These are phyloP conservation scores for Trichosporon sp. DNA, from an alignment of 1,284 basidiomycete species.

Conservation along the genomic window DNA sequence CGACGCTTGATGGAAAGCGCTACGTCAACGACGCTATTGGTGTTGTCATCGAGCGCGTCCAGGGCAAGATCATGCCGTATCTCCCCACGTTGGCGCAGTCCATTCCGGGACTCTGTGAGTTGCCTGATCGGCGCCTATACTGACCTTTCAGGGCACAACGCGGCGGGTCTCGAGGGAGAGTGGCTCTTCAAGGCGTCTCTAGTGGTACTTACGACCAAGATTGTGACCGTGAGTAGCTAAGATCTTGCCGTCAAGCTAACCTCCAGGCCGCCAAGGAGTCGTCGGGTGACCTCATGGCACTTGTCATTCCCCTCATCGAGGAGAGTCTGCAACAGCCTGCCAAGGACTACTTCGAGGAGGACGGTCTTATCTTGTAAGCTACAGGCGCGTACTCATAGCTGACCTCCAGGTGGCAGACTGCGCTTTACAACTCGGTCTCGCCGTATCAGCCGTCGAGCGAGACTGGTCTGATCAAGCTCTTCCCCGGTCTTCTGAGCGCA, in stretches of 20 bases:
- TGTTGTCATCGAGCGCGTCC: conserved; percentile 66
- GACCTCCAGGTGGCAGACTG: conserved; percentile 59
- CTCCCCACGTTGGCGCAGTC: conserved; percentile 62
- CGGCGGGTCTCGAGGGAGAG: conserved; percentile 57
- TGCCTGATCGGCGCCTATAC: neutral
- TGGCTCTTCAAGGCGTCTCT: conserved; percentile 74
- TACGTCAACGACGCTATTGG: conserved; percentile 67
- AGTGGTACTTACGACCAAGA: conserved; percentile 65
- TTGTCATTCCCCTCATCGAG: conserved; percentile 66
- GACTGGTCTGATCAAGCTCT: conserved; percentile 59
- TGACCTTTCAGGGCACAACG: conserved; percentile 36
- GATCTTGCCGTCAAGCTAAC: neutral
- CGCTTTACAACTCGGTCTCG: conserved; percentile 64
- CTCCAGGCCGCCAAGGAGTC: conserved; percentile 35
- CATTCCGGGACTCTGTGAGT: conserved; percentile 71
- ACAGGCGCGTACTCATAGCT: neutral
- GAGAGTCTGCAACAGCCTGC: conserved; percentile 65
- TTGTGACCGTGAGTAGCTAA: conserved; percentile 59
- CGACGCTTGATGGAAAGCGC: conserved; percentile 72
- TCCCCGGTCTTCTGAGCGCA: conserved; percentile 61
- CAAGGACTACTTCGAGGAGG: conserved; percentile 69
- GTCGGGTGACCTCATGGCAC: conserved; percentile 49
- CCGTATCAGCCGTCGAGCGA: conserved; percentile 52
- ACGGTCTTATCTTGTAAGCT: conserved; percentile 60
- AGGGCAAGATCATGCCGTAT: conserved; percentile 63